Percentiles rank a stretch among this genome's conserved stretches.
phyloP scores from a whole-genome alignment of 345 rosid species.

The Anacardium occidentale region DNA sequence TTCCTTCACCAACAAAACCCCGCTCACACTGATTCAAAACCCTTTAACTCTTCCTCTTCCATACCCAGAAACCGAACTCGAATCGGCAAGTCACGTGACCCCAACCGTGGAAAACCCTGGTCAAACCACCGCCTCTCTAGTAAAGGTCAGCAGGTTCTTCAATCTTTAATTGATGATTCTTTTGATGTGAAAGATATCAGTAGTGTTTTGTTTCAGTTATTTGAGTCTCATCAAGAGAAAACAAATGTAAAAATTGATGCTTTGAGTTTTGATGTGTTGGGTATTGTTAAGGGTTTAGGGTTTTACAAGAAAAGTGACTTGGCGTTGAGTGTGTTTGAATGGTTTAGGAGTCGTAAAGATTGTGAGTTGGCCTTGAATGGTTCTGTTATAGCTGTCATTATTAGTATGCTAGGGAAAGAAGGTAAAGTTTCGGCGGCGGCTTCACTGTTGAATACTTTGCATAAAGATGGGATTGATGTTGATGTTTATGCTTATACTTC shows the following conservation, averaged over 20 bases:
- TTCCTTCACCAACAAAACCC: conserved; percentile 34
- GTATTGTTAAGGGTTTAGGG: conserved; percentile 74
- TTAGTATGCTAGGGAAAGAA: conserved; percentile 65
- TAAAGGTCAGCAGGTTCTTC: conserved; percentile 60
- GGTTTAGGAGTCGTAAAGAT: conserved; percentile 61
- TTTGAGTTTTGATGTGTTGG: conserved; percentile 51
- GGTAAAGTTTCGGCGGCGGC: conserved; percentile 61
- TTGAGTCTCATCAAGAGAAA: conserved; percentile 36
- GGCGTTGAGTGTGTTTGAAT: conserved; percentile 70
- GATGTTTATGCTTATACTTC: conserved; percentile 87
- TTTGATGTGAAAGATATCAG: conserved; percentile 51
- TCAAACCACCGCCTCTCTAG: conserved; percentile 57
- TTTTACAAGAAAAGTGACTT: conserved; percentile 59
- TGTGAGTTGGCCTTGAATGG: conserved; percentile 39
- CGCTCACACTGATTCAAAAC: conserved; percentile 27
- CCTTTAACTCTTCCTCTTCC: conserved; percentile 19
- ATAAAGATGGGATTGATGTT: conserved; percentile 50
- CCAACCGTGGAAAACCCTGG: conserved; percentile 83
- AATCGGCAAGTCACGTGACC: conserved; percentile 61
- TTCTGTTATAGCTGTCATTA: conserved; percentile 60
- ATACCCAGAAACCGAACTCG: conserved; percentile 48
- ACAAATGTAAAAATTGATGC: conserved; percentile 21
- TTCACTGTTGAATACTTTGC: conserved; percentile 51
- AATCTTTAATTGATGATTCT: conserved; percentile 47
- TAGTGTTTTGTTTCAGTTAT: conserved; percentile 35